Evolutionary conservation across 2,329 filamentous ascomycete species (phyloP), one percentile per base, ranked within the genome.

Genomic region (Plectosphaerella sp.): DNA sequence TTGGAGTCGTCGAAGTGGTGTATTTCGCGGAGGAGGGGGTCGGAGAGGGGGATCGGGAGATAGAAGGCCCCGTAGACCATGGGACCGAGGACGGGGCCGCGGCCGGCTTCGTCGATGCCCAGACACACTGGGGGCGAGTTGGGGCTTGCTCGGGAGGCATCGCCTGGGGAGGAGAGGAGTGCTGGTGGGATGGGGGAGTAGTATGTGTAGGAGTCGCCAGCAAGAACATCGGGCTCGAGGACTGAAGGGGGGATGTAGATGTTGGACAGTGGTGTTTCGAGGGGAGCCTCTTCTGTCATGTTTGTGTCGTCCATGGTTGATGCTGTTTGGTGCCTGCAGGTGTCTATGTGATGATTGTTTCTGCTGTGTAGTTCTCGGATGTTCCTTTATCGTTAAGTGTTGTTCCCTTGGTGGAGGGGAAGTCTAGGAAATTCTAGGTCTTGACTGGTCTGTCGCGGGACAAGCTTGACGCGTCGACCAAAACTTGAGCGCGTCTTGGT

Each of bases 1-100:
- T 97, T 97, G 67, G 89, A 95, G 76, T 97, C 93, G 76, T 97
- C 88, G 72, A 97, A 97, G 74, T 87, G 88, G 74, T 96, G 87
- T 4, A 84, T 83, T 36, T 82, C 72, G 49, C 89, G 87, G 20
- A 97, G 84, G 25, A 97, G 83, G 1, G 87, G 79, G 64, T 87
- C 84, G 24, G 86, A 81, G 25, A 84, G 75, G 0, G 84, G 78
- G 2, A 89, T 69, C 49, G 95, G 95, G 58, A 95, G 89, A 73
- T 81, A 85, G 72, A 86, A 87, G 62, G 86, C 74, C 58, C 78
- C 82, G 73, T 88, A 88, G 61, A 88, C 84, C 85, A 88, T 87
- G 61, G 77, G 86, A 59, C 89, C 93, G 12, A 97, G 81, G n/a
- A 97, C 93, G 22, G 93, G 93, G 2, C 93, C 93, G 63, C 93